Base-by-base conservation (phyloP, 2,329 filamentous ascomycete genomes). In the Fusarium compactum region DNA sequence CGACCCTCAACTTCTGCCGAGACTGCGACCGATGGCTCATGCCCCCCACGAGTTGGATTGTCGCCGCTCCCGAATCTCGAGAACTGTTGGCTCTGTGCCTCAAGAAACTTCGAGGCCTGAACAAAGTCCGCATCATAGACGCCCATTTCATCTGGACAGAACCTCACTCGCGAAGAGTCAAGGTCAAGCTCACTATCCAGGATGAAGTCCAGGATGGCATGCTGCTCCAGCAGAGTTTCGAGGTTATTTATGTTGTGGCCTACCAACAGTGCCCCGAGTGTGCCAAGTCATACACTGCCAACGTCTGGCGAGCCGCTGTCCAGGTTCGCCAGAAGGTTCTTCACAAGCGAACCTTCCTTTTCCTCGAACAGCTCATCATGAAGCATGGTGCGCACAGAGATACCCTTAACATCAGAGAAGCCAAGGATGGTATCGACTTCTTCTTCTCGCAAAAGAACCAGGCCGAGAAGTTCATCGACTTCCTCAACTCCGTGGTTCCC, bases 131-230 rank as follows among this genome's bases (percentile, higher is more conserved):
- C 67, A 96, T 99, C 76, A 95, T 98, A 76, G 96, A 99, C 79
- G 96, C 96, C 48, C 92, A 90, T 76, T 99, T 98, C 79, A 92
- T 98, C 78, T 99, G 96, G 96, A 99, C 96, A 2, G 96, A 99
- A 81, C 95, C 96, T 14, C 96, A 99, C 83, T 98, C 95, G 75
- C 87, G 94, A 77, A 87, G 96, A 79, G 87, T 98, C 70, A 97
- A 95, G 82, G 91, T 98, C 80, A 98, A 98, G 85, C 91, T 99
- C 80, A 98, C 96, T 1, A 91, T 98, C 50, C 96, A 98, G 78
- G 88, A 90, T 65, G 81, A 85, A 24, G 87, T 90, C 3, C 86
- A 86, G 54, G 88, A 89, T 58, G 89, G 88, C 27, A 85, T 90
- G 47, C 80, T 91, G 60, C 84, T 99, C 75, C 96, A 99, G 82